Conservation (phyloP, 345 rosid genomes). For the Chamaenerion angustifolium region DNA sequence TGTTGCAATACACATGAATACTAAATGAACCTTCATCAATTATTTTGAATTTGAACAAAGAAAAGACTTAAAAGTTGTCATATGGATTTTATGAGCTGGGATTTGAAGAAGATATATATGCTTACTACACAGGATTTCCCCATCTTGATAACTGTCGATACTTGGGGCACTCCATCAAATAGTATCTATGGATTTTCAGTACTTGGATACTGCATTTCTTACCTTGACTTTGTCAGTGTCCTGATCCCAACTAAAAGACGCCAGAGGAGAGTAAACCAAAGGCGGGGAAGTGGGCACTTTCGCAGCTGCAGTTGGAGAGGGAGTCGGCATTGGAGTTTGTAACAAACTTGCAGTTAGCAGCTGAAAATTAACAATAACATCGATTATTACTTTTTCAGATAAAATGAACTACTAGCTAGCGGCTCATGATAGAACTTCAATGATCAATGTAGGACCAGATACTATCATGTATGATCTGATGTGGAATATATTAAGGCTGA, state of each 20-base stretch:
- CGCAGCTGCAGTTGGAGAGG: constrained; percentile 19
- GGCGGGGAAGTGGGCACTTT: constrained; percentile 23
- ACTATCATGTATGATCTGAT: no score
- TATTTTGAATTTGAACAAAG: not conserved
- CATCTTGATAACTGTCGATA: not conserved
- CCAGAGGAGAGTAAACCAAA: constrained; percentile 38
- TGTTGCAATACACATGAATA: not conserved
- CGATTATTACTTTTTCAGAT: no score
- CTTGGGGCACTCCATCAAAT: not conserved
- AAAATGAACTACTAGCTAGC: no score
- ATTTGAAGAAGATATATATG: no score
- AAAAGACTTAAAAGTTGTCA: not conserved
- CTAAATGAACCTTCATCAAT: not conserved
- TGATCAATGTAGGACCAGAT: no score
- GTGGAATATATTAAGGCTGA: no score
- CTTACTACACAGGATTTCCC: no score
- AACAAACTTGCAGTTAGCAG: constrained; percentile 17
- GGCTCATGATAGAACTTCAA: no score
- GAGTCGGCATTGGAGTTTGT: constrained; percentile 1
- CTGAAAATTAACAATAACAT: constrained; percentile 7
- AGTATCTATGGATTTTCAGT: no score
- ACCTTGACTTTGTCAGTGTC: constrained; percentile 94
- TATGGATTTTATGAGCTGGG: no score
- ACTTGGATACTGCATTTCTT: not conserved
- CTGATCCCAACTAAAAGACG: constrained; percentile 95